Evolutionary conservation across 139 green algal species (phyloP).

Genomic region (Prasinococcaceae sp.): DNA sequence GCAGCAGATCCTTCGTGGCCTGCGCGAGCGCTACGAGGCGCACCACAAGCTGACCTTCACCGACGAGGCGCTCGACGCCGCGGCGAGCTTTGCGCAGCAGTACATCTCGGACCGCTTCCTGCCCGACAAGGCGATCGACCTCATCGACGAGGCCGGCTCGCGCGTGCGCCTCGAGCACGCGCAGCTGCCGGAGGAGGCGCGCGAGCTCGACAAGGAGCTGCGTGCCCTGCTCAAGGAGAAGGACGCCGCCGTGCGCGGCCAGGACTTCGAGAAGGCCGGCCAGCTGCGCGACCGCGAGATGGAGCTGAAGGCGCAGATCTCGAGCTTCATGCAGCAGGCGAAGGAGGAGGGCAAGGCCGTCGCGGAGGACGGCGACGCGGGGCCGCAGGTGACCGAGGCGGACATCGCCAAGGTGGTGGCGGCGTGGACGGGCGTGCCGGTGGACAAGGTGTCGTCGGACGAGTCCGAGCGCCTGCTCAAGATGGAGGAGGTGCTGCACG

Average conservation of each 20-base stretch:
- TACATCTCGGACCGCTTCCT: slow-evolving; percentile 81
- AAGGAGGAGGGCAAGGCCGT: slow-evolving; percentile 58
- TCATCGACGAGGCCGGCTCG: slow-evolving; percentile 96
- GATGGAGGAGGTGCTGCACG: slow-evolving; percentile 95
- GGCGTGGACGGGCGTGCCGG: slow-evolving; percentile 63
- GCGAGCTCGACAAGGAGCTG: slow-evolving; percentile 80
- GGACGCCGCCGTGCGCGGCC: slow-evolving; percentile 72
- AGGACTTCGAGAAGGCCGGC: slow-evolving; percentile 96
- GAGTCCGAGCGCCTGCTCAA: slow-evolving; percentile 91
- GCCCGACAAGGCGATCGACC: slow-evolving; percentile 81
- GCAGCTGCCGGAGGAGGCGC: slow-evolving; percentile 90
- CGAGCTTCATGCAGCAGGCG: slow-evolving; percentile 39
- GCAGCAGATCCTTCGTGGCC: slow-evolving; percentile 81
- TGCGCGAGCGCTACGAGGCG: slow-evolving; percentile 88
- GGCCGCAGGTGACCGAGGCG: slow-evolving; percentile 62
- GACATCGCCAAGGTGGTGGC: slow-evolving; percentile 96
- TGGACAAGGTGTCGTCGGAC: slow-evolving; percentile 83
- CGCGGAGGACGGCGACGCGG: slow-evolving; percentile 55
- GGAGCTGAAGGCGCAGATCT: slow-evolving; percentile 92
- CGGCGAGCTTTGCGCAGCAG: slow-evolving; percentile 78
- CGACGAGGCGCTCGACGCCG: slow-evolving; percentile 80
- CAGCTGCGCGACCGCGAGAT: slow-evolving; percentile 89
- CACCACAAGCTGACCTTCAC: slow-evolving; percentile 99
- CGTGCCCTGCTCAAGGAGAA: slow-evolving; percentile 94
- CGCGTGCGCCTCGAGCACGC: slow-evolving; percentile 88